Evolutionary conservation across 140 eudicot genomes (phyloP).

Genomic region (Anethum foeniculum): DNA sequence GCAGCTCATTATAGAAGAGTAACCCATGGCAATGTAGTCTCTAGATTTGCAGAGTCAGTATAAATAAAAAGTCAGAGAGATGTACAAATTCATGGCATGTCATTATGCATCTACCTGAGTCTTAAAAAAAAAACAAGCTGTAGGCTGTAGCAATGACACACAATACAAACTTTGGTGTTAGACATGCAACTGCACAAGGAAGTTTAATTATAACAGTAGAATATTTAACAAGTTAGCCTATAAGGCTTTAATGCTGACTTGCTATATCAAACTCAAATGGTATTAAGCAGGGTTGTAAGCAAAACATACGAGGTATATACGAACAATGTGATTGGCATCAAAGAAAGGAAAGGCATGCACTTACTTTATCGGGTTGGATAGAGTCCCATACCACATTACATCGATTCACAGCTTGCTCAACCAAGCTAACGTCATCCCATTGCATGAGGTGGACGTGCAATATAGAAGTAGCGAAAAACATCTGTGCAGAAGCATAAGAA

Average conservation of each 20-base stretch:
- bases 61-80: background rate
- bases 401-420: constrained; percentile 63
- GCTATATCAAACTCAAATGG: no score
- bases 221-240: background rate
- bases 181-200: no score
- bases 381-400: constrained; percentile 81
- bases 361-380: constrained; percentile 60
- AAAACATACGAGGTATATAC: background rate
- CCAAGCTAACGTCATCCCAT: constrained; percentile 77
- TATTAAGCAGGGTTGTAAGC: no score
- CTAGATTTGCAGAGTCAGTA: constrained; percentile 23
- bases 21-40: constrained; percentile 75
- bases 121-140: no score
- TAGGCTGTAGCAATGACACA: no score
- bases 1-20: constrained; percentile 75
- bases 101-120: constrained; percentile 5
- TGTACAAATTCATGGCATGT: constrained; percentile 4
- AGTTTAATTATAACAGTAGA: background rate
- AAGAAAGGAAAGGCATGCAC: constrained; percentile 4
- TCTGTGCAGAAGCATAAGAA: constrained; percentile 30
- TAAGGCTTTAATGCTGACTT: background rate
- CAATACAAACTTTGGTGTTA: no score
- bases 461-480: constrained; percentile 92
- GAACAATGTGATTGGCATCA: background rate
- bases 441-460: constrained; percentile 87